Conservation (phyloP, 179 eudicot genomes). For the Spinacia oleracea region DNA sequence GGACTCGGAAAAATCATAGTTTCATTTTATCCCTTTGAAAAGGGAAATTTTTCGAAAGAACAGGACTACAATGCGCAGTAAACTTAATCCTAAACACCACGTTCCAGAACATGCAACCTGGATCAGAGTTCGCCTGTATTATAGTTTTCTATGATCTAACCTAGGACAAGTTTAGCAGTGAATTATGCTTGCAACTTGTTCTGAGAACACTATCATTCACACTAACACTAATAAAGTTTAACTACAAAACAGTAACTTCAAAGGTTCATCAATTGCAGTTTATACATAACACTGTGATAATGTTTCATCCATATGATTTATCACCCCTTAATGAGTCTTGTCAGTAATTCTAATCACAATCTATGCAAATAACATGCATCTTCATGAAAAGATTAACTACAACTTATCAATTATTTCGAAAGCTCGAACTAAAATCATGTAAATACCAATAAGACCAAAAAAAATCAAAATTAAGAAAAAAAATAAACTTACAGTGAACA, state of each 20-base stretch:
- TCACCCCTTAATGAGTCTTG: neutral
- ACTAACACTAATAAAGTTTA: neutral
- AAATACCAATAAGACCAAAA: neutral
- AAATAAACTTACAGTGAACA: slow-evolving; percentile 82
- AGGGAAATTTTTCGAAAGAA: neutral
- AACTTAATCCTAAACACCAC: neutral
- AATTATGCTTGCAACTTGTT: neutral
- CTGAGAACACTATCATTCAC: too few species aligned
- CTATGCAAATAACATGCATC: neutral
- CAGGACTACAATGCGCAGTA: neutral
- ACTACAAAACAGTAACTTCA: neutral
- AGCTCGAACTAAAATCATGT: neutral
- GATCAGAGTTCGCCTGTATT: neutral
- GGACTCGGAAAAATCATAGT: slow-evolving; percentile 9
- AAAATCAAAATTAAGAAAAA: neutral
- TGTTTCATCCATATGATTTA: neutral
- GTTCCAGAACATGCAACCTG: neutral
- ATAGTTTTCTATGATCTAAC: neutral
- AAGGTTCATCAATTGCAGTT: neutral
- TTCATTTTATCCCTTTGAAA: neutral
- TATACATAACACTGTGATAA: neutral
- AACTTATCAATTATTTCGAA: neutral
- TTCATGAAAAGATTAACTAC: neutral
- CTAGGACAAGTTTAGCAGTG: neutral
- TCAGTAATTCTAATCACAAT: neutral